Evolutionary conservation across 306 rosid species (phyloP), one percentile per base, ranked within the genome.

Genomic region (Gastrolobium bilobum): DNA sequence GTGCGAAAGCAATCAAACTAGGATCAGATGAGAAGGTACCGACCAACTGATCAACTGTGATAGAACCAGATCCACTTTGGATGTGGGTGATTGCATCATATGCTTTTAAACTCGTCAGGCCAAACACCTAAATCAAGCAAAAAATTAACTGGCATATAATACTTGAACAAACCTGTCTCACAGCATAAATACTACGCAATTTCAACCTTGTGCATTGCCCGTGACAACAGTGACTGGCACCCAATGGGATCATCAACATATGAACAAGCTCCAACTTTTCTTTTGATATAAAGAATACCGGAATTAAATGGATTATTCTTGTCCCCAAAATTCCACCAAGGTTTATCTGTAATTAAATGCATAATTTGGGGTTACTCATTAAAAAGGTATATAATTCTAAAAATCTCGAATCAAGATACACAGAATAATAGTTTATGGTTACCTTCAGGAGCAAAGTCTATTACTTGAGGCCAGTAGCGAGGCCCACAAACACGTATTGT

Each of bases 171-270:
- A 76, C 11, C 46, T 14, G 37, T 37, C 10, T 48, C 73, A 48
- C 54, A 77, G 53, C 35, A 81, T 48, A 56, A 42, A 50, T 44
- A 71, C 43, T 20, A 70, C n/a, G 30, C 73, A 68, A 79, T 39
- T 62, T 29, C 65, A 79, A 94, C 99, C 99, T 94, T 94, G 86
- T 94, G 99, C 99, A 91, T 91, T 77, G 97, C 97, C 73, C 95
- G 90, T 38, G 99, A 94, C 70, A 94, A 86, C 71, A 94, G 87
- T 9, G 97, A 92, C 88, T 92, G 99, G 84, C 97, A 92, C 61
- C 99, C 99, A 74, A 91, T 79, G 68, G 99, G 99, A 84, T 94
- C 99, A 78, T 94, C 99, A 72, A 92, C 96, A 87, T 94, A 94
- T 7, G 99, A 94, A 86, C 99, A 94, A 87, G 97, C 94, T 72